These are phyloP conservation scores for Rhodotorula sp. DNA, from an alignment of 1,284 basidiomycete genomes.

Conservation along the genomic window DNA sequence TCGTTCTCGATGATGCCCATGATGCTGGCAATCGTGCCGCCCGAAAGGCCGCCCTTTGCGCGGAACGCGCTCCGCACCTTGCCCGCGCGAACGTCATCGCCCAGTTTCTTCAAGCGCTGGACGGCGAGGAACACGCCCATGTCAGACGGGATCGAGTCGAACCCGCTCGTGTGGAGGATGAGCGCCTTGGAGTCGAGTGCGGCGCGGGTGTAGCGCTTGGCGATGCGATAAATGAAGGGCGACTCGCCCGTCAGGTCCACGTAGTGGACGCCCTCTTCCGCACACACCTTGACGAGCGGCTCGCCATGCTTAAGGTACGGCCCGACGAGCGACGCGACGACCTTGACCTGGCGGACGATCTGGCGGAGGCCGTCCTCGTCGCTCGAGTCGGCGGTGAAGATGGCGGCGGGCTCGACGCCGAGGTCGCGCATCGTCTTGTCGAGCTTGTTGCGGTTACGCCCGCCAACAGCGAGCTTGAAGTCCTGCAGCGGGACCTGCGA, in stretches of 20 bases:
- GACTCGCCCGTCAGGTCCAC: slow-evolving; percentile 44
- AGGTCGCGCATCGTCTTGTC: slow-evolving; percentile 30
- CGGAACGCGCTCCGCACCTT: slow-evolving; percentile 34
- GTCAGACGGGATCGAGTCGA: slow-evolving; percentile 47
- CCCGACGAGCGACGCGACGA: slow-evolving; percentile 43
- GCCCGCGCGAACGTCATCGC: slow-evolving; percentile 28
- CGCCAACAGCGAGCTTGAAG: slow-evolving; percentile 37
- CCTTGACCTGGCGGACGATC: slow-evolving; percentile 62
- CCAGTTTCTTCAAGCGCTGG: slow-evolving; percentile 40
- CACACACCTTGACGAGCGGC: slow-evolving; percentile 42
- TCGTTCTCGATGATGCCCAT: slow-evolving; percentile 34
- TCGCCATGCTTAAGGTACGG: slow-evolving; percentile 43
- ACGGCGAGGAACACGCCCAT: slow-evolving; percentile 43
- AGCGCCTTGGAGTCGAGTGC: slow-evolving; percentile 41
- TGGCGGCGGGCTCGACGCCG: slow-evolving; percentile 16
- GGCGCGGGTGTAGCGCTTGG: slow-evolving; percentile 22
- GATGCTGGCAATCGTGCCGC: slow-evolving; percentile 42
- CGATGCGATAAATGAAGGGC: slow-evolving; percentile 38
- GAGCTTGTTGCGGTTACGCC: slow-evolving; percentile 40
- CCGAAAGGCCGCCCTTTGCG: slow-evolving; percentile 38
- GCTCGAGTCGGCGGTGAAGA: slow-evolving; percentile 39
- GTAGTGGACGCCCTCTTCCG: slow-evolving; percentile 43
- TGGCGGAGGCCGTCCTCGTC: slow-evolving; percentile 61
- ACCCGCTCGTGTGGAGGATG: slow-evolving; percentile 41
- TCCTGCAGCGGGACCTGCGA: slow-evolving; percentile 5